These are phyloP conservation scores for Dictyostelium brefeldianum DNA, from an alignment of 78 protist species.

Conservation along the genomic window DNA sequence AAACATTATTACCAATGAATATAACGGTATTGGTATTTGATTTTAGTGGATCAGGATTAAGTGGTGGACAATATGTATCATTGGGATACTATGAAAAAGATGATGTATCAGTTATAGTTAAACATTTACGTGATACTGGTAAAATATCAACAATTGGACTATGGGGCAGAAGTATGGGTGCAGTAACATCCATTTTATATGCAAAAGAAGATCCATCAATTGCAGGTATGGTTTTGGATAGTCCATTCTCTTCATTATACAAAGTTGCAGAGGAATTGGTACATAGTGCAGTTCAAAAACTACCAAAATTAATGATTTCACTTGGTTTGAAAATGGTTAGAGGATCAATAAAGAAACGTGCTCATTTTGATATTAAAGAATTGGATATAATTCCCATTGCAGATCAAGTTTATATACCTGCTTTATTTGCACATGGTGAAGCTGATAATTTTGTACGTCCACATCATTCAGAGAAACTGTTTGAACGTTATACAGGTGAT, in stretches of 20 bases:
- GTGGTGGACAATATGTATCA: slow-evolving; percentile 89
- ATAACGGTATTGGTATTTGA: slow-evolving; percentile 85
- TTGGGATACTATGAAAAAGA: slow-evolving; percentile 87
- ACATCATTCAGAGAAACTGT: slow-evolving; percentile 78
- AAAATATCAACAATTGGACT: slow-evolving; percentile 82
- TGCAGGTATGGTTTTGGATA: slow-evolving; percentile 86
- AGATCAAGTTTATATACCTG: slow-evolving; percentile 74
- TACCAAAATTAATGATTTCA: slow-evolving; percentile 85
- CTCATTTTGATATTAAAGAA: slow-evolving; percentile 84
- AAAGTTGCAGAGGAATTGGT: slow-evolving; percentile 87
- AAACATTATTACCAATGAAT: slow-evolving; percentile 73
- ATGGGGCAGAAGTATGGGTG: slow-evolving; percentile 92
- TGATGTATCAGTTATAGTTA: slow-evolving; percentile 67
- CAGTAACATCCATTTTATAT: slow-evolving; percentile 79
- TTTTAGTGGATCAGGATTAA: slow-evolving; percentile 87
- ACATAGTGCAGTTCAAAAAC: slow-evolving; percentile 48
- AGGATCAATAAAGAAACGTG: slow-evolving; percentile 67
- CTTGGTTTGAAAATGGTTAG: slow-evolving; percentile 79
- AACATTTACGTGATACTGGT: slow-evolving; percentile 64
- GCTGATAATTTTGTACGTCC: slow-evolving; percentile 83
- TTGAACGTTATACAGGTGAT: slow-evolving; percentile 84
- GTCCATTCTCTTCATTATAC: slow-evolving; percentile 82
- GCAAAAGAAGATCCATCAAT: slow-evolving; percentile 82
- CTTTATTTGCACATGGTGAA: slow-evolving; percentile 83
- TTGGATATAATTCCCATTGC: slow-evolving; percentile 45